Percentiles rank a stretch among this genome's conserved stretches.
phyloP scores from a whole-genome alignment of 2,329 filamentous ascomycete species.

The Trichophyton mentagrophytes region DNA sequence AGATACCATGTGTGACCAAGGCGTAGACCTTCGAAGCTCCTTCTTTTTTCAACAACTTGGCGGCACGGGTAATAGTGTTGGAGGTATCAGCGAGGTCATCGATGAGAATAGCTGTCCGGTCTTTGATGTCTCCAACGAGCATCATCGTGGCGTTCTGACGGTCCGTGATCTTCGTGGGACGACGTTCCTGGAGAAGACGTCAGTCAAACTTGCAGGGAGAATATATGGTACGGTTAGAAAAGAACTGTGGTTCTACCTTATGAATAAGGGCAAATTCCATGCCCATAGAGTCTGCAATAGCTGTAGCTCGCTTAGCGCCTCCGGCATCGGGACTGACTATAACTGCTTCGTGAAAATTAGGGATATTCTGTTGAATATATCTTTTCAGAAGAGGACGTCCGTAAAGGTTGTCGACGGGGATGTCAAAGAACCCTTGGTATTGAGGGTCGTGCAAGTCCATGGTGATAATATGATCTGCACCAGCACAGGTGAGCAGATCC shows the following conservation, averaged over 20 bases:
- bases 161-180: constrained; percentile 75
- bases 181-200: constrained; percentile 54
- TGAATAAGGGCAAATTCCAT: constrained; percentile 97
- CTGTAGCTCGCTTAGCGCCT: constrained; percentile 88
- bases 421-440: constrained; percentile 98
- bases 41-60: constrained; percentile 92
- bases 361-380: constrained; percentile 66
- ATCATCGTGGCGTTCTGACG: constrained; percentile 78
- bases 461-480: constrained; percentile 91
- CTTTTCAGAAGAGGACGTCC: constrained; percentile 46
- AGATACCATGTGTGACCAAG: constrained; percentile 83
- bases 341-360: constrained; percentile 72
- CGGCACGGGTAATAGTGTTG: constrained; percentile 91
- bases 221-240: constrained; percentile 4
- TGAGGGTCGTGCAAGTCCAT: constrained; percentile 95
- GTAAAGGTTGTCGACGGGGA: constrained; percentile 95
- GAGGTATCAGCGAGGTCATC: constrained; percentile 93
- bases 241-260: constrained; percentile 51
- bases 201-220: constrained; percentile 12
- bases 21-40: constrained; percentile 81
- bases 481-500: constrained; percentile 86
- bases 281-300: constrained; percentile 82
- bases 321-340: constrained; percentile 94
- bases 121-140: constrained; percentile 74
- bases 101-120: constrained; percentile 74